A percentile compares a stretch with the other conserved stretches of the same genome.
phyloP scores from a whole-genome alignment of 2,329 filamentous ascomycete species.

The Penicillium sp. region DNA sequence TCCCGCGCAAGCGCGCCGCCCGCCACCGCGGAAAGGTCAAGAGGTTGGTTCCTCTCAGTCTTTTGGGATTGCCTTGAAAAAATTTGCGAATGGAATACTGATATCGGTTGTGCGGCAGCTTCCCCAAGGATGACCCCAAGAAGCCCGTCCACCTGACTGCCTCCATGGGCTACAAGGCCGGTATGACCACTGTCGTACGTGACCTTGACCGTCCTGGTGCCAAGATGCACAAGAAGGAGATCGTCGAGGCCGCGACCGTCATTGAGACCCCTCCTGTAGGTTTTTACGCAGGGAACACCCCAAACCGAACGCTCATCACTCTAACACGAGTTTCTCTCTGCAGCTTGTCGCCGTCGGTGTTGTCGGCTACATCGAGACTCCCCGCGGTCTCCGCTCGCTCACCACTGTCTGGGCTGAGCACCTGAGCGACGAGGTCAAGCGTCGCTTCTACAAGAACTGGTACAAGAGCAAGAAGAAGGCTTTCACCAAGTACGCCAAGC shows the following conservation, averaged over 20 bases:
- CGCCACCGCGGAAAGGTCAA: constrained; percentile 97
- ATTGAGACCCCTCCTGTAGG: constrained; percentile 95
- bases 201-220: constrained; percentile 98
- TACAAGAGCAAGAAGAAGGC: constrained; percentile 99
- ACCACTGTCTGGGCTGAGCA: constrained; percentile 99
- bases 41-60: constrained; percentile 64
- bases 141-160: constrained; percentile 99
- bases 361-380: constrained; percentile 99
- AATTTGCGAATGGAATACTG: constrained; percentile 26
- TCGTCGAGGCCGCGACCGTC: constrained; percentile 83
- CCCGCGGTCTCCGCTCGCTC: constrained; percentile 97
- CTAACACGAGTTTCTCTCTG: constrained; percentile 19
- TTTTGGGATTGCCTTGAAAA: constrained; percentile 12
- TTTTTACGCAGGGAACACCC: constrained; percentile 31
- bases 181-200: constrained; percentile 99
- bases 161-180: constrained; percentile 99
- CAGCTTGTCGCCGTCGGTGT: constrained; percentile 99
- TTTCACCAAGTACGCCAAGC: constrained; percentile 99
- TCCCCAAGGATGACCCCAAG: constrained; percentile 99
- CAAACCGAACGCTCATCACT: constrained; percentile 4
- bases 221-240: constrained; percentile 99
- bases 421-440: constrained; percentile 96
- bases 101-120: constrained; percentile 56
- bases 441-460: constrained; percentile 99
- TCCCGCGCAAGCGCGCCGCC: constrained; percentile 87